Evolutionary conservation across 2,329 filamentous ascomycete genomes (phyloP), one percentile per base, ranked within the genome.

Genomic region (Beauveria caledonica): DNA sequence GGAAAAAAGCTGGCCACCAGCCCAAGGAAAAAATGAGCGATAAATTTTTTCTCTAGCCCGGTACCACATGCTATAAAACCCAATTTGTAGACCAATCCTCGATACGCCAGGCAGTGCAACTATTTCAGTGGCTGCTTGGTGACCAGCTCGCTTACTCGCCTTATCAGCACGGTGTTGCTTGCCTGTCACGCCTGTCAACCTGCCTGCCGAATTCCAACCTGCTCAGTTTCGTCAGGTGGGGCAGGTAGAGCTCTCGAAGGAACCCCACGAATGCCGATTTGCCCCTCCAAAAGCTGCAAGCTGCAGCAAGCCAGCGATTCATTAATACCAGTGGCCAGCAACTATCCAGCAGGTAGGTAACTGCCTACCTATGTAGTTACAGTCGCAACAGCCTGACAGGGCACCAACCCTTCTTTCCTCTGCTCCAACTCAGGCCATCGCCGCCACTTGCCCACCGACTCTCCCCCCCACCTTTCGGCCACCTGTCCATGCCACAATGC

Each of bases 161-260:
- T 36, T 36, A 36, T 13, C 5, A 36, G 33, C 33, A 15, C 13
- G 33, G 13, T 13, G 33, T 23, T 36, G 33, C 33, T 15, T 36
- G 11, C 13, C 33, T 36, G 11, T 36, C 33, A 36, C 33, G 13
- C 1, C 33, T 36, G 33, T 36, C 33, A 33, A 33, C 17, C 39
- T 42, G 15, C 40, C n/a, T n/a, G n/a, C n/a, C n/a, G n/a, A n/a
- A n/a, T n/a, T n/a, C n/a, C 40, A 50, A 19, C 21, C 29, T 49
- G 40, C 29, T 54, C 49, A 23, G 49, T 60, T 60, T 39, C 29
- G 50, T 40, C 54, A 53, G 49, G 58, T 54, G 58, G 58, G 58
- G 58, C 58, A 60, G 11, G 33, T 7, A 11, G 15, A 52, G 48
- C 57, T 59, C 39, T 58, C 15, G 15, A 39, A 23, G 33, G n/a